These are phyloP conservation scores for Podila epicladia DNA, from an alignment of 192 early-diverging fungal species.

Conservation along the genomic window DNA sequence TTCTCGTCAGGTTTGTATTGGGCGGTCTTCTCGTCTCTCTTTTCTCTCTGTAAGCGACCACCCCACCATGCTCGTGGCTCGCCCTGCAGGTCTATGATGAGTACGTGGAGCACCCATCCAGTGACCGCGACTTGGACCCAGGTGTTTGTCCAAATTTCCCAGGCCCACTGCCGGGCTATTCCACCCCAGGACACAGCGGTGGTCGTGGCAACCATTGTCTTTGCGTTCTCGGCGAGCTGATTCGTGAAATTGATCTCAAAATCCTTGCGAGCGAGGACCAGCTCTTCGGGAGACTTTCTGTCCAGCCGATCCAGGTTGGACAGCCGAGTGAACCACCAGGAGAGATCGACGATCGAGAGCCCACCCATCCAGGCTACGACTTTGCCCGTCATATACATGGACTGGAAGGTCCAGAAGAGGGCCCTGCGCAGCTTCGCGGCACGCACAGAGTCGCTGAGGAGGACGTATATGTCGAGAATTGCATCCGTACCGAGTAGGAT, in stretches of 20 bases:
- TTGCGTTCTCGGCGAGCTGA: constrained; percentile 3
- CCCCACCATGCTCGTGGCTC: constrained; percentile 11
- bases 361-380: constrained; percentile 5
- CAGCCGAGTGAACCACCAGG: constrained; percentile 9
- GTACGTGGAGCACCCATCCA: constrained; percentile 12
- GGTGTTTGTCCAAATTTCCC: constrained; percentile 6
- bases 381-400: constrained; percentile 4
- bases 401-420: constrained; percentile 5
- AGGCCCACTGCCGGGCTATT: constrained; percentile 5
- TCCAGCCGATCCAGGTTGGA: constrained; percentile 1
- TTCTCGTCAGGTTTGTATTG: constrained; percentile 7
- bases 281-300: constrained; percentile 1
- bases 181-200: constrained; percentile 8
- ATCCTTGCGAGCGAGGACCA: constrained; percentile 1
- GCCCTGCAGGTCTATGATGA: constrained; percentile 8
- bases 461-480: constrained; percentile 5
- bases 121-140: constrained; percentile 7
- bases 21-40: constrained; percentile 10
- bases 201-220: constrained; percentile 1
- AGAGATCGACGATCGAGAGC: constrained; percentile 8
- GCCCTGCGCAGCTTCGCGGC: constrained; percentile 8
- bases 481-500: neutral
- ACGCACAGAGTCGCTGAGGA: constrained; percentile 7
- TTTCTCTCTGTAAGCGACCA: constrained; percentile 13
- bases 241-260: constrained; percentile 6